These are phyloP conservation scores for Tilletia caries DNA, from an alignment of 1,284 basidiomycete species.

Conservation along the genomic window DNA sequence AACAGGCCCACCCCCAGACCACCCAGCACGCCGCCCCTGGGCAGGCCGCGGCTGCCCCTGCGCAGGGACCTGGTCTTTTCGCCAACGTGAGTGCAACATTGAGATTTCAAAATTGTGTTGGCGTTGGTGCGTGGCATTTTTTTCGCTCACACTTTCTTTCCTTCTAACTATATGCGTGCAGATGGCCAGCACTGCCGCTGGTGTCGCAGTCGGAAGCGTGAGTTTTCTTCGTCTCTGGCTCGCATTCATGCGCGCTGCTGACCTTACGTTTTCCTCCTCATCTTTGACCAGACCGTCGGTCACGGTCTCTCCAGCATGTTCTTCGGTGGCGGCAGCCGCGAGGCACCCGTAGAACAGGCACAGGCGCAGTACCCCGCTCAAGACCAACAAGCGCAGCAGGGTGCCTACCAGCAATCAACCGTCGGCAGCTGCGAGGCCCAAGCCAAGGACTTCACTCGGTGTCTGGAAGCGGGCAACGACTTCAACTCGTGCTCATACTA, in stretches of 20 bases:
- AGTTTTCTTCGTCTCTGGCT: not conserved
- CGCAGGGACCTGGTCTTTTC: constrained; percentile 42
- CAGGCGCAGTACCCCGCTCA: constrained; percentile 28
- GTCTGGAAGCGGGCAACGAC: constrained; percentile 54
- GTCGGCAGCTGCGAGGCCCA: constrained; percentile 59
- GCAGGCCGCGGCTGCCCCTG: constrained; percentile 20
- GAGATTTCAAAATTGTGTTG: no score
- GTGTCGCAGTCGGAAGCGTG: constrained; percentile 70
- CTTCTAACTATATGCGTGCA: not conserved
- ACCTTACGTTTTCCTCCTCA: not conserved
- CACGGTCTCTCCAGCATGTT: constrained; percentile 80
- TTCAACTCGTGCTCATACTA: constrained; percentile 61
- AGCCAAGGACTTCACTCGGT: constrained; percentile 56
- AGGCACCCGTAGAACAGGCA: constrained; percentile 51
- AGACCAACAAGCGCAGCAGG: constrained; percentile 24
- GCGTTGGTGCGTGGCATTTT: no score
- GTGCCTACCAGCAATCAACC: constrained; percentile 14
- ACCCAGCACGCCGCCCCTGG: constrained; percentile 15
- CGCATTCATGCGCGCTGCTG: no score
- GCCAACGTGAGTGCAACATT: constrained; percentile 30
- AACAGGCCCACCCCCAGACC: constrained; percentile 24
- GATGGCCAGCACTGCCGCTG: constrained; percentile 84
- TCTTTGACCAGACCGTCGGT: constrained; percentile 61
- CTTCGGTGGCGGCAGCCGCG: constrained; percentile 64
- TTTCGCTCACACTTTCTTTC: not conserved